A percentile compares a stretch with the other conserved stretches of the same genome.
phyloP scores from a whole-genome alignment of 352 stramenopile species.

The Thraustotheca clavata region DNA sequence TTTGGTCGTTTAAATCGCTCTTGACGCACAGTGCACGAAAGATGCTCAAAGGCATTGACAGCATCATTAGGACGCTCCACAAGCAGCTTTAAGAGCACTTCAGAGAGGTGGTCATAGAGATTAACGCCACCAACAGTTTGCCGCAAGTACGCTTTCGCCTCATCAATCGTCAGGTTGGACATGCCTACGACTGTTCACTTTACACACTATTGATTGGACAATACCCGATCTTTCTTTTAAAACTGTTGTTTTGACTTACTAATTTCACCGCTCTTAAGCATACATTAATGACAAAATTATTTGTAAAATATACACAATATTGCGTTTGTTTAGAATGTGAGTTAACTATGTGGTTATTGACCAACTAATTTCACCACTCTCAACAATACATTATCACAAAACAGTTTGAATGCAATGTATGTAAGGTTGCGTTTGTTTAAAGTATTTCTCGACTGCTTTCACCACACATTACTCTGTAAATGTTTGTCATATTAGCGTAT shows the following conservation, averaged over 20 bases:
- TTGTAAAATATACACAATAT: not conserved
- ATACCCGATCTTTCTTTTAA: not conserved
- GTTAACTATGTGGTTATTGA: not conserved
- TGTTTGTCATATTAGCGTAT: no score
- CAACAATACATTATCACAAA: no score
- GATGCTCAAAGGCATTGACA: slow-evolving; percentile 77
- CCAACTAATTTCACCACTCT: no score
- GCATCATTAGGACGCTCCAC: slow-evolving; percentile 80
- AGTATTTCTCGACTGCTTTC: no score
- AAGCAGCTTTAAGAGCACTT: slow-evolving; percentile 80
- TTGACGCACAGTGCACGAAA: slow-evolving; percentile 80
- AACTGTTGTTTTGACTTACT: not conserved
- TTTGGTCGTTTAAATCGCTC: slow-evolving; percentile 38
- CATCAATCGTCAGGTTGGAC: slow-evolving; percentile 48
- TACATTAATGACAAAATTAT: not conserved
- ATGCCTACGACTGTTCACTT: slow-evolving; percentile 8
- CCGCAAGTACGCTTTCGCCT: slow-evolving; percentile 85
- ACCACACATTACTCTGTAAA: no score
- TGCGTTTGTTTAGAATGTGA: not conserved
- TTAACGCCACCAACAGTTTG: slow-evolving; percentile 63
- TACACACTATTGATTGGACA: not conserved
- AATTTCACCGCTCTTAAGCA: not conserved
- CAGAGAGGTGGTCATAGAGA: slow-evolving; percentile 79
- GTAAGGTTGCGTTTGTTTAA: no score
- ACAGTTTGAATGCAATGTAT: no score